Base-by-base conservation (phyloP, 257 asterid species). In the Capsicum chinense region DNA sequence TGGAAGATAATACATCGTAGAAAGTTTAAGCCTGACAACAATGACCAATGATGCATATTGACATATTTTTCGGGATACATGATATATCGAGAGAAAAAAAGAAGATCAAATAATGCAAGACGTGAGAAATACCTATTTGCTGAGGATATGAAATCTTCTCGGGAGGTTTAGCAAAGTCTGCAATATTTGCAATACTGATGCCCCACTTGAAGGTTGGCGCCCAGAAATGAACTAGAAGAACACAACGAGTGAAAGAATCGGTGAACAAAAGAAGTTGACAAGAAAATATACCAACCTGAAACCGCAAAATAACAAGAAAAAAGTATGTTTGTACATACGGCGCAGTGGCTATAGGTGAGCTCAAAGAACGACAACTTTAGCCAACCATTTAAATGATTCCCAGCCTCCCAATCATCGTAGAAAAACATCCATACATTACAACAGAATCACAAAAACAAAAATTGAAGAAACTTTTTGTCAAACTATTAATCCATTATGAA, bases 131-230 rank as follows among this genome's bases (percentile, higher is more conserved):
- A 90, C 95, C 95, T 56, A 90, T 89, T 82, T 92, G 95, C 82
- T 92, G 95, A 81, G 95, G 95, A 56, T 85, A 91, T 33, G 97
- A 93, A 88, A 93, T 87, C 88, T 91, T 90, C 92, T 93, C 95
- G 0, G 97, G 93, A 70, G 97, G 97, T 81, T 93, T 93, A 56
- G 47, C 33, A 2, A 89, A 91, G 89, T 93, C 97, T 0, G 91
- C 95, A 83, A 93, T 78, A 86, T 93, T 93, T 83, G 97, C 97
- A 60, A 93, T 91, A 88, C 93, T 93, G 85, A 93, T 93, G 85
- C 97, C 95, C 97, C 97, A 93, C 90, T 93, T 93, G 88, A 91
- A 93, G 70, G 97, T 93, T 50, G 97, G 97, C 48, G 97, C 97
- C 97, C 94, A 91, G 88, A 92, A 92, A 90, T 92, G 94, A 89